Base-by-base conservation (phyloP, 495 filamentous ascomycete species). In the Penicillium salamii region DNA sequence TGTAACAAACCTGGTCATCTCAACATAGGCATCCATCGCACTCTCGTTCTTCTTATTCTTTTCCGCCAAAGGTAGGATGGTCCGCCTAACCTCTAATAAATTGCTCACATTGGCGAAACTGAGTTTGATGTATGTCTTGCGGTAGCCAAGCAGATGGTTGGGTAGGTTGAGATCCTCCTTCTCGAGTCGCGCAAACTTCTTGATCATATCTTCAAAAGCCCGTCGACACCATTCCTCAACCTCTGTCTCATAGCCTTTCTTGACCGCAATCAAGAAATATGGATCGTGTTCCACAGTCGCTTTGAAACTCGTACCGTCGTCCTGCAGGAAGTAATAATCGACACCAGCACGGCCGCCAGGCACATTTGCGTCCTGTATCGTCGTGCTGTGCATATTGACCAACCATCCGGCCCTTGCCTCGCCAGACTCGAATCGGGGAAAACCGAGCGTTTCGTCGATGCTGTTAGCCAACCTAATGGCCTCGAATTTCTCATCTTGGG, bases 1-100 rank as follows among this genome's bases (percentile, higher is more conserved):
- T 13, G 29, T 32, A 13, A 78, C 81, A 60, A 68, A 95, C 90
- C 83, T 88, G 49, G 88, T 87, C 58, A 96, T 90, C 77, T 99
- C 95, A 46, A 89, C 89, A 80, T 97, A 99, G 56, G 92, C 90
- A 77, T 99, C 93, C 88, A 97, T 95, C 40, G 90, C 88, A 74
- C 85, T 90, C 76, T 95, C 83, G 53, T 86, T 91, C 64, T 90
- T 92, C 75, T 88, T 95, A 58, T 97, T 99, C 71, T 91, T 95
- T 70, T 96, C 91, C 21, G 91, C 93, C 67, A 99, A 79, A 8
- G 93, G 93, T 74, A 90, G 83, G 32, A 99, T 79, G 14, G 83
- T 80, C 52, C 82, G 89, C 55, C 91, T 79, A 19, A 90, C 92
- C 42, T 82, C 82, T 57, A 99, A 76, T 48, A 99, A 65, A 68